Conservation (phyloP, 441 rosid genomes). For the Euphorbia celastroides region DNA sequence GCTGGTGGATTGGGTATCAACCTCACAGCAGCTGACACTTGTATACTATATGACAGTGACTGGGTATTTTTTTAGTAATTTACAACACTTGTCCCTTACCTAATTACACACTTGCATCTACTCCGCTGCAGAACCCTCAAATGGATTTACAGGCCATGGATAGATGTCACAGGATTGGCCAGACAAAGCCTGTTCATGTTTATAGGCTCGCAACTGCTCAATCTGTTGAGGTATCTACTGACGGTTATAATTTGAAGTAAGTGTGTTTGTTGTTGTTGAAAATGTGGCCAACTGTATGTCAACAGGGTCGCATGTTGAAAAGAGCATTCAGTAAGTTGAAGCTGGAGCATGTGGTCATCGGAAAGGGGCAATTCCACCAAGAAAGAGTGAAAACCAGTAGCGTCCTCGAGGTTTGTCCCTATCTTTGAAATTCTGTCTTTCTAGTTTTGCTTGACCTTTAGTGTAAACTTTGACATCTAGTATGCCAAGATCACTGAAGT, state of each 20-base stretch:
- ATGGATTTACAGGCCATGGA: slow-evolving; percentile 99
- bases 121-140: slow-evolving; percentile 76
- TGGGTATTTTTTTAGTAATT: slow-evolving; percentile 48
- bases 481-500: no score
- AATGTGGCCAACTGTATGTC: slow-evolving; percentile 19
- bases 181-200: slow-evolving; percentile 98
- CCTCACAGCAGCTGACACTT: slow-evolving; percentile 95
- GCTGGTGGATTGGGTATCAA: slow-evolving; percentile 99
- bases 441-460: slow-evolving; percentile 3
- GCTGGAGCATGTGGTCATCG: slow-evolving; percentile 97
- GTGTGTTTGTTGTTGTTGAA: slow-evolving; percentile 6
- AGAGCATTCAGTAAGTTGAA: slow-evolving; percentile 89
- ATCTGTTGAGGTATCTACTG: slow-evolving; percentile 71
- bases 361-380: slow-evolving; percentile 90
- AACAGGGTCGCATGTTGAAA: slow-evolving; percentile 87
- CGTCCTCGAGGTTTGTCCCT: background rate
- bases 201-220: slow-evolving; percentile 93
- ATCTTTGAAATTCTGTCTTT: background rate
- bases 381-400: slow-evolving; percentile 33
- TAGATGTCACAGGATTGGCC: slow-evolving; percentile 97
- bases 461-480: background rate
- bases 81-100: slow-evolving; percentile 2
- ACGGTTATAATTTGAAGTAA: slow-evolving; percentile 1
- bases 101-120: slow-evolving; percentile 12
- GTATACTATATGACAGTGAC: slow-evolving; percentile 95